A percentile compares a stretch with the other conserved stretches of the same genome.
Evolutionary conservation across 768 basidiomycete species (phyloP).

Genomic region (Termitomyces sp.): DNA sequence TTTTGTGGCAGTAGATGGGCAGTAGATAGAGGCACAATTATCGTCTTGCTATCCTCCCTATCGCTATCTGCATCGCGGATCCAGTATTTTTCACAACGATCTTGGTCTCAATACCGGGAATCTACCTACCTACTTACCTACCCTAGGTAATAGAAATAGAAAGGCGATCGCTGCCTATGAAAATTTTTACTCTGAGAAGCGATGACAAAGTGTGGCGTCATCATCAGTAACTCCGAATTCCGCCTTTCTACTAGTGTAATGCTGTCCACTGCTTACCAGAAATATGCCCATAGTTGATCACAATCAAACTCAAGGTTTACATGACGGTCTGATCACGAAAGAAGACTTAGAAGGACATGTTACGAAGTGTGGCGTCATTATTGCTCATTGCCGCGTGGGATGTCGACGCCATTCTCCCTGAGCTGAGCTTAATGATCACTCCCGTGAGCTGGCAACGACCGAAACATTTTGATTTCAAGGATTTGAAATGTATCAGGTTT

Average conservation of each 20-base stretch:
- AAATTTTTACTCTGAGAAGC: background rate
- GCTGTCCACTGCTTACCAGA: background rate
- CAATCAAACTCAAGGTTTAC: background rate
- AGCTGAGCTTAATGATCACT: background rate
- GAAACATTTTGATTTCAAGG: background rate
- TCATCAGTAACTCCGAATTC: background rate
- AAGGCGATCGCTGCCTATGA: too few relatives aligned
- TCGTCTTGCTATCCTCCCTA: slow-evolving; percentile 11
- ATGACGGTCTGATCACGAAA: background rate
- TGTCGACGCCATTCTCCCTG: background rate
- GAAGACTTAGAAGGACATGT: background rate
- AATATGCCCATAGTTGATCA: background rate
- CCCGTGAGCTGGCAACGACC: too few relatives aligned
- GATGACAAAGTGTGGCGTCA: background rate
- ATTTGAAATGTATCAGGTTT: too few relatives aligned
- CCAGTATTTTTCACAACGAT: background rate
- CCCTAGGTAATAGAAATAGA: background rate
- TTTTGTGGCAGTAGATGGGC: background rate
- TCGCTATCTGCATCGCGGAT: background rate
- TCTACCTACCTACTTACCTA: too few relatives aligned
- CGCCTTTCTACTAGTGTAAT: too few relatives aligned
- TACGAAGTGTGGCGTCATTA: slow-evolving; percentile 8
- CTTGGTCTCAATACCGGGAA: background rate
- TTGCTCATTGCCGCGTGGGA: background rate
- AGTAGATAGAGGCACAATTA: background rate